Conservation (phyloP, 257 asterid genomes). For the Cynanchum wilfordii region DNA sequence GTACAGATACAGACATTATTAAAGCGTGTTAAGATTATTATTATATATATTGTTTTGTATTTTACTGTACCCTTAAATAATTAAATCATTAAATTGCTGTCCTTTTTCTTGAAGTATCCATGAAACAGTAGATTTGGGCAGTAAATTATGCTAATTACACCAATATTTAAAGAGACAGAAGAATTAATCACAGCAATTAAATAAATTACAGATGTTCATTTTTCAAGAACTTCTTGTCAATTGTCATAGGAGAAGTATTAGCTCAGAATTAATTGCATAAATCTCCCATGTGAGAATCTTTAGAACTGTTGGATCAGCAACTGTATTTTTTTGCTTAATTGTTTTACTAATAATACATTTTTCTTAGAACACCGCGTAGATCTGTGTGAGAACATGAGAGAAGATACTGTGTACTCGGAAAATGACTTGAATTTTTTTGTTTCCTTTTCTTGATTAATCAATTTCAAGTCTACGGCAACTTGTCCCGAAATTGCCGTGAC, state of each 20-base stretch:
- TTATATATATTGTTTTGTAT: background rate
- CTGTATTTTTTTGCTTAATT: background rate
- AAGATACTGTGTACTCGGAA: background rate
- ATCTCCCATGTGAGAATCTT: conserved; percentile 4
- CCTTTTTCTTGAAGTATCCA: background rate
- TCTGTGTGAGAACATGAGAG: background rate
- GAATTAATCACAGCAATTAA: conserved; percentile 27
- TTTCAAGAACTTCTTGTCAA: background rate
- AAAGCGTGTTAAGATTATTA: conserved; percentile 3
- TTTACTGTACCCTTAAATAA: background rate
- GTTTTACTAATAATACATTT: too few species aligned
- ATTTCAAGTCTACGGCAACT: conserved; percentile 10
- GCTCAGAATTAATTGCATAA: background rate
- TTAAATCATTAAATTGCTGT: background rate
- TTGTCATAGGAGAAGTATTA: background rate
- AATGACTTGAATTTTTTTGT: background rate
- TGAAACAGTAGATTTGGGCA: background rate
- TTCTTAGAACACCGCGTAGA: background rate
- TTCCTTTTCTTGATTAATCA: background rate
- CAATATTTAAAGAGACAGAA: background rate
- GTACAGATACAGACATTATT: conserved; percentile 1
- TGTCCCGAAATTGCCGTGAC: background rate
- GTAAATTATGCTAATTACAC: background rate
- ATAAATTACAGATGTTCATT: background rate
- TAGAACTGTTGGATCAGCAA: conserved; percentile 2